phyloP scores from a whole-genome alignment of 1,139 yeast species.

The Pichia sp. region DNA sequence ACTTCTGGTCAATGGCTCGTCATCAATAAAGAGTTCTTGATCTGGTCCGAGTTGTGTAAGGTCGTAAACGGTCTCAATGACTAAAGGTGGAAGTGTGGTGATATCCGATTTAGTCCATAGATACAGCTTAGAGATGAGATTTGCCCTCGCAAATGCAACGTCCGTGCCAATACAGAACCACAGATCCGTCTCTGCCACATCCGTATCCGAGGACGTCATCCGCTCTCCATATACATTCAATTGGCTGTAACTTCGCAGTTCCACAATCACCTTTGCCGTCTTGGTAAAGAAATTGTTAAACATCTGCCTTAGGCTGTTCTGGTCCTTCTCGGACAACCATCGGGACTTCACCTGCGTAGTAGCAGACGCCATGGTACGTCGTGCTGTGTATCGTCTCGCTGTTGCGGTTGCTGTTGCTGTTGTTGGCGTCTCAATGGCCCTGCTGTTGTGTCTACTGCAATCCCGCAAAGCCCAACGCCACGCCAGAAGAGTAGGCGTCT shows the following conservation, averaged over 20 bases:
- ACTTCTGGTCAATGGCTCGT: conserved; percentile 41
- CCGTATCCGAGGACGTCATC: not conserved
- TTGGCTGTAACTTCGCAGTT: conserved; percentile 4
- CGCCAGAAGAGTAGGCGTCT: not conserved
- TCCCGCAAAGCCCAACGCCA: no score
- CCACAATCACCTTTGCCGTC: conserved; percentile 51
- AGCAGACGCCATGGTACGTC: conserved; percentile 3
- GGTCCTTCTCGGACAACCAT: conserved; percentile 24
- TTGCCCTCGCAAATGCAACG: conserved; percentile 34
- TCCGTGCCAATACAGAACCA: conserved; percentile 67
- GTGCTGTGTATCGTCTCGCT: not conserved
- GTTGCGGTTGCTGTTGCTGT: not conserved
- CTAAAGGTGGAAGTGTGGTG: conserved; percentile 59
- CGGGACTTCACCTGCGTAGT: conserved; percentile 10
- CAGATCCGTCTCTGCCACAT: conserved; percentile 31
- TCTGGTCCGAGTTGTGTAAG: conserved; percentile 49
- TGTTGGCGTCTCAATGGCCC: not conserved
- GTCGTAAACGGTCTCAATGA: conserved; percentile 79
- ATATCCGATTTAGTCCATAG: conserved; percentile 48
- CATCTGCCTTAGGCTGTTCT: conserved; percentile 27
- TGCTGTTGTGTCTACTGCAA: no score
- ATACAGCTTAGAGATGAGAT: conserved; percentile 27
- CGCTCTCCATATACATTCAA: not conserved
- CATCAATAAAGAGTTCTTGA: conserved; percentile 52
- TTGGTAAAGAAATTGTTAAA: conserved; percentile 64